Conservation (phyloP, 768 basidiomycete genomes). For the Hortiboletus flavorubellus region DNA sequence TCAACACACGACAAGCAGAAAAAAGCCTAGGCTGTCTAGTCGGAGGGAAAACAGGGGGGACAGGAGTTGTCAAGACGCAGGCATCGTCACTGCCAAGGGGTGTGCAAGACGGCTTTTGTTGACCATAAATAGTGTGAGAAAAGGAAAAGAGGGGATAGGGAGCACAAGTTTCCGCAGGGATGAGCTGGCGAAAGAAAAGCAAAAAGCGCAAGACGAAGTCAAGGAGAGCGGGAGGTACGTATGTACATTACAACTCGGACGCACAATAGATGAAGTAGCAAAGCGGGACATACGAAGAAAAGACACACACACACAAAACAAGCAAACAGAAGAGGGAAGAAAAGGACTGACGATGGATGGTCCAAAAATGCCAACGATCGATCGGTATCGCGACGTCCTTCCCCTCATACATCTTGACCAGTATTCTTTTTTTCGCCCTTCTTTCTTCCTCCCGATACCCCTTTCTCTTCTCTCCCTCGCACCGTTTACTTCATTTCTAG, state of each 20-base stretch:
- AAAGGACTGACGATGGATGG: slow-evolving; percentile 11
- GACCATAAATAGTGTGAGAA: slow-evolving; percentile 25
- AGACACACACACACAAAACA: neutral
- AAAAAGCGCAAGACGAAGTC: slow-evolving; percentile 2
- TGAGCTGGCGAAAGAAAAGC: slow-evolving; percentile 1
- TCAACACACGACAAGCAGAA: neutral
- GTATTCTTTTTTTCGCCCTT: neutral
- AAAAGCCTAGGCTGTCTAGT: neutral
- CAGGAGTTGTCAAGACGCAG: neutral
- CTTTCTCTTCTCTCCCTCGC: neutral
- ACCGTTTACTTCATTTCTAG: slow-evolving; percentile 26
- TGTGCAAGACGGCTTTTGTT: slow-evolving; percentile 25
- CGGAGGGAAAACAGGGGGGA: neutral
- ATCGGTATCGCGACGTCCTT: slow-evolving; percentile 1
- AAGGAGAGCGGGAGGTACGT: slow-evolving; percentile 2
- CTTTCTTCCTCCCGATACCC: slow-evolving; percentile 3
- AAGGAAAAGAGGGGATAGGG: neutral
- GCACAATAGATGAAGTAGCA: slow-evolving; percentile 13
- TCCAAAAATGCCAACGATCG: slow-evolving; percentile 6
- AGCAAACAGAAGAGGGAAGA: neutral
- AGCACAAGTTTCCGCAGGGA: slow-evolving; percentile 14
- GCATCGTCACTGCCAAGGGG: neutral
- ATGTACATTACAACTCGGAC: slow-evolving; percentile 18
- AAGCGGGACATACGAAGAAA: neutral
- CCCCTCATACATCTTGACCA: slow-evolving; percentile 6